Evolutionary conservation across 495 filamentous ascomycete species (phyloP), one percentile per base, ranked within the genome.

Genomic region (Aspergillus nidulans): DNA sequence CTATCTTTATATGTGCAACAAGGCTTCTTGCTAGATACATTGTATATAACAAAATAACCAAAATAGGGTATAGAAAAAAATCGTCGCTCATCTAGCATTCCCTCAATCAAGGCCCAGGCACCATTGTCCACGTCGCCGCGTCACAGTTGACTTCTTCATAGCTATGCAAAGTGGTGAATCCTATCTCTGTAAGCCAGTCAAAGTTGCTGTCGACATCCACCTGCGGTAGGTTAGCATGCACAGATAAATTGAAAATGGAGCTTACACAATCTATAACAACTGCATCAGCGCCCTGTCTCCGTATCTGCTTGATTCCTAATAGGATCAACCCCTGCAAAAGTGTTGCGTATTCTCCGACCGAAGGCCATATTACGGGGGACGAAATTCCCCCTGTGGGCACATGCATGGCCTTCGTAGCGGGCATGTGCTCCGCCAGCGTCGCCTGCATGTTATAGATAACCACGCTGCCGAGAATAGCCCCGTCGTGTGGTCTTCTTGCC

Each of bases 61-160:
- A 49, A 30, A 56, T 24, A 54, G 15, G 34, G 41, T 56, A 41
- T 53, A 57, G 40, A 48, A 53, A 36, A 51, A 53, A 46, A 40
- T 34, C 16, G 38, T 43, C 20, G 24, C 32, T 4, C 18, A 13
- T 25, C 19, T 4, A 16, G 16, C 15, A 20, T 18, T 4, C 10
- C 26, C 19, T 16, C 16, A 2, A 20, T 47, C 12, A 70, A 20
- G 67, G 58, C 4, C 69, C 49, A 18, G 80, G 76, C 55, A 83
- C 71, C 76, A 82, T 80, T 6, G 77, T 80, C 81, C 82, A 85
- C 23, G 80, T 87, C 32, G 86, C 83, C 20, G 86, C 85, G 49
- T 88, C 83, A 69, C 87, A 91, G 43, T 82, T 85, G 45, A 91
- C 80, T 69, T 94, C 88, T 65, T 94, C 89, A 61, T 88, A 94